Evolutionary conservation across 2,329 filamentous ascomycete species (phyloP).

Genomic region (Paradendryphiella salina): DNA sequence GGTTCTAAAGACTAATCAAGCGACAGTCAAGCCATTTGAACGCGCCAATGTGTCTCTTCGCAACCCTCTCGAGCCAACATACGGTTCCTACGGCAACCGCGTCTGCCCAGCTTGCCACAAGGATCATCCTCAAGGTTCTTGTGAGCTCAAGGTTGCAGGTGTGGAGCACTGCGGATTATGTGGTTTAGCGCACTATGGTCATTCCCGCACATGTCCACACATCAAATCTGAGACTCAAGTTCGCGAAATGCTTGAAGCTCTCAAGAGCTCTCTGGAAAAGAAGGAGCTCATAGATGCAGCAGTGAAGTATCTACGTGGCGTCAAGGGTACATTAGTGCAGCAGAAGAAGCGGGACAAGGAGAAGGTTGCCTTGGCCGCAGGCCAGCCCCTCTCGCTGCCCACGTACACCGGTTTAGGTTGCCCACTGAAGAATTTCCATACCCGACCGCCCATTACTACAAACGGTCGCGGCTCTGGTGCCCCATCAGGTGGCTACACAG

Average conservation of each 20-base stretch:
- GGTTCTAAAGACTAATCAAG: constrained; percentile 17
- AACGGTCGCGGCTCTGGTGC: neutral
- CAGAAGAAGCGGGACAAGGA: constrained; percentile 52
- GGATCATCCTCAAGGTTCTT: constrained; percentile 61
- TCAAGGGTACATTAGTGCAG: constrained; percentile 60
- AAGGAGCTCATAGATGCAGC: constrained; percentile 58
- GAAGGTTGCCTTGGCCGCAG: constrained; percentile 22
- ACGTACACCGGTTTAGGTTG: neutral
- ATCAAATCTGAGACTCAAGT: constrained; percentile 66
- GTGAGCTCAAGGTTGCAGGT: constrained; percentile 62
- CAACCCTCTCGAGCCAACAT: constrained; percentile 31
- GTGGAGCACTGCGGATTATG: constrained; percentile 67
- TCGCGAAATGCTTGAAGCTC: constrained; percentile 63
- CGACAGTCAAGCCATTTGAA: constrained; percentile 39
- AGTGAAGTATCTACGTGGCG: constrained; percentile 59
- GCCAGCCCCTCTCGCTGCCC: neutral
- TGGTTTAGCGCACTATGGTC: constrained; percentile 63
- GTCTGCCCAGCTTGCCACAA: constrained; percentile 59
- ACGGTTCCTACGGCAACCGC: constrained; percentile 17
- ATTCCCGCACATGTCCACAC: constrained; percentile 62
- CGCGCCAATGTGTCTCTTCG: constrained; percentile 38
- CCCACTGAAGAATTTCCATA: constrained; percentile 1
- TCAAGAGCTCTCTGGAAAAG: constrained; percentile 63
- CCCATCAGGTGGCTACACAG: neutral
- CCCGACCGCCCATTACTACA: neutral